Conservation (phyloP, 2,329 filamentous ascomycete species). For the Botryosphaeria dothidea region DNA sequence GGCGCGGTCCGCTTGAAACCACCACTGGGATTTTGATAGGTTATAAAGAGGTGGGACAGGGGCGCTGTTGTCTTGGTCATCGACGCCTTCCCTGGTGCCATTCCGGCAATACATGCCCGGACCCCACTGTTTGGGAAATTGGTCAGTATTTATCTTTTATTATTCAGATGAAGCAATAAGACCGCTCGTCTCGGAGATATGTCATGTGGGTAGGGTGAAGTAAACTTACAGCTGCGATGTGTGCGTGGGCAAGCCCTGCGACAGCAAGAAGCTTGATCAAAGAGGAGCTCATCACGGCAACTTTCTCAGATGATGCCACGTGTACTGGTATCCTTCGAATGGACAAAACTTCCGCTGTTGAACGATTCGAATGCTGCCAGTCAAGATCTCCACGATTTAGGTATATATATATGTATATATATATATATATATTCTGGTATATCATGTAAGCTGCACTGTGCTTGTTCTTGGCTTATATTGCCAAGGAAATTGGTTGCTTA, state of each 20-base stretch:
- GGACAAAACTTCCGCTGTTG: not conserved
- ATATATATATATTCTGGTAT: too few relatives aligned
- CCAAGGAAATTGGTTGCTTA: too few relatives aligned
- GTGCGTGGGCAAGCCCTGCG: not conserved
- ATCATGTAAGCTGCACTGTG: too few relatives aligned
- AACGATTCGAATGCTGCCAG: too few relatives aligned
- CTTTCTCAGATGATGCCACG: too few relatives aligned
- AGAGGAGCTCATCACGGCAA: not conserved
- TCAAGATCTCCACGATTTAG: too few relatives aligned
- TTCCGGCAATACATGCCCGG: constrained; percentile 44
- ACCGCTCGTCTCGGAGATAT: not conserved
- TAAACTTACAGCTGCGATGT: not conserved
- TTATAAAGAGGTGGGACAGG: constrained; percentile 51
- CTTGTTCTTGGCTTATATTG: too few relatives aligned
- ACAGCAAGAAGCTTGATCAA: not conserved
- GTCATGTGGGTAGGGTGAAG: not conserved
- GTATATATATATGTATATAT: too few relatives aligned
- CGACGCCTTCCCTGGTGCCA: constrained; percentile 30
- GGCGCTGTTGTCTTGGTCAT: constrained; percentile 48
- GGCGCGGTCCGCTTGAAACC: constrained; percentile 53
- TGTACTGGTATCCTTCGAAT: not conserved
- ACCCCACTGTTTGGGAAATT: not conserved
- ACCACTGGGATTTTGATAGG: constrained; percentile 50
- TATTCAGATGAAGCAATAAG: too few relatives aligned
- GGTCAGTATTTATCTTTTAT: too few relatives aligned